Evolutionary conservation across 257 asterid genomes (phyloP).

Genomic region (Jaltomata sinuosa): DNA sequence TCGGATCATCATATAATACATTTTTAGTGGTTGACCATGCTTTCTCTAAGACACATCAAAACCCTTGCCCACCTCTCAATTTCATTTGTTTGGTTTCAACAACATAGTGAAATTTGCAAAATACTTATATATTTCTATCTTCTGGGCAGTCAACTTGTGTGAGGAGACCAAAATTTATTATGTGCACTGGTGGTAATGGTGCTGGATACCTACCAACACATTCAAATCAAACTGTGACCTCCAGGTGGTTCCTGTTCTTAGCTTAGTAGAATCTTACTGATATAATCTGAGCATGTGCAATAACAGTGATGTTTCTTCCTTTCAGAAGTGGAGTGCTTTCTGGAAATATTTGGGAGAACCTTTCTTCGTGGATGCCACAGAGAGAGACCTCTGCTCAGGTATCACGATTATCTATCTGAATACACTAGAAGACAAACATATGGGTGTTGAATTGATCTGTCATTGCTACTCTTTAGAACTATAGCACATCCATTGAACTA

Average conservation of each 20-base stretch:
- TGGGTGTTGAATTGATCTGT: not conserved
- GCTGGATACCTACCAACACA: slow-evolving; percentile 52
- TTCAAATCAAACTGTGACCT: slow-evolving; percentile 36
- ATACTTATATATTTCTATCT: not conserved
- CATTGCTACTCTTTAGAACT: not conserved
- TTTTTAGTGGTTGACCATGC: not conserved
- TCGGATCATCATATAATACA: not conserved
- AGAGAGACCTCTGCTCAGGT: slow-evolving; percentile 49
- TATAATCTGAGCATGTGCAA: not conserved
- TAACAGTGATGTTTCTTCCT: slow-evolving; percentile 8
- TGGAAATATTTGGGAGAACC: slow-evolving; percentile 41
- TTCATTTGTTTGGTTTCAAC: not conserved
- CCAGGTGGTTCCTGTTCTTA: slow-evolving; percentile 33
- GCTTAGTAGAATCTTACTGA: not conserved
- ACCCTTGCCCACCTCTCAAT: not conserved
- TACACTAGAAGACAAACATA: not conserved
- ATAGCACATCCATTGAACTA: not conserved
- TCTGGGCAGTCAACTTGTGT: slow-evolving; percentile 37
- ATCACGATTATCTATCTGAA: not conserved
- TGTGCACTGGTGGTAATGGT: slow-evolving; percentile 34
- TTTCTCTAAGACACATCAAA: not conserved
- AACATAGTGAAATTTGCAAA: not conserved
- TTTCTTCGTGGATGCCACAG: slow-evolving; percentile 62
- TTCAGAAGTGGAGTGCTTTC: slow-evolving; percentile 48
- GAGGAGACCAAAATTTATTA: slow-evolving; percentile 36